Base-by-base conservation (phyloP, 2,329 filamentous ascomycete genomes). In the Mycocentrospora acerina region DNA sequence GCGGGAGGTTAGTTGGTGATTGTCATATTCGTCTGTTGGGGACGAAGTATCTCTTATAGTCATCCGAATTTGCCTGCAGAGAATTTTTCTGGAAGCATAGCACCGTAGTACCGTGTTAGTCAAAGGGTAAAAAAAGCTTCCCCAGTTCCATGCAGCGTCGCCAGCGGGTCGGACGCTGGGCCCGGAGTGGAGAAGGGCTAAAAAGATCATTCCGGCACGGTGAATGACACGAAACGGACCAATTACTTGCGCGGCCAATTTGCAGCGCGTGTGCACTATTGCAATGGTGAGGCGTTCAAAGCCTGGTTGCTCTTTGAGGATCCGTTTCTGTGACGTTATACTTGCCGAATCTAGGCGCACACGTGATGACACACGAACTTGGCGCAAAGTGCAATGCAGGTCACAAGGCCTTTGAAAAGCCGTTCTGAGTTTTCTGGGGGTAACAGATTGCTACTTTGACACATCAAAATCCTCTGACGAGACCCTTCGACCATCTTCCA, bases 41-140 rank as follows among this genome's bases (percentile, higher is more conserved):
- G 48, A 40, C 17, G 35, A 40, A 16, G 34, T 27, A 32, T 25
- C 35, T 60, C 53, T 62, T 65, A 65, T 65, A 65, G 46, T 49
- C 10, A 34, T 24, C 31, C 29, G 32, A 22, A 17, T 34, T 24
- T 41, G 35, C 26, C 28, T 38, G 48, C 54, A 62, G 55, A 58
- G 38, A 47, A 6, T 22, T 13, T 37, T 60, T 60, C 47, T 39
- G 38, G 35, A 27, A 60, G 51, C 60, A 59, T 55, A 44, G 51
- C 46, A 47, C 50, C 40, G 45, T 56, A 53, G 57, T 57, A 54
- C 46, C 24, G 45, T 53, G 58, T 59, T 64, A 63, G 59, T 63
- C 59, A 57, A 43, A 51, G 32, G 43, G 49, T 53, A 45, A 55
- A 51, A 55, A 51, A 43, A 45, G 44, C 42, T 55, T 52, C 47